phyloP scores from a whole-genome alignment of 2,329 filamentous ascomycete species.

The Xylaria sp. region DNA sequence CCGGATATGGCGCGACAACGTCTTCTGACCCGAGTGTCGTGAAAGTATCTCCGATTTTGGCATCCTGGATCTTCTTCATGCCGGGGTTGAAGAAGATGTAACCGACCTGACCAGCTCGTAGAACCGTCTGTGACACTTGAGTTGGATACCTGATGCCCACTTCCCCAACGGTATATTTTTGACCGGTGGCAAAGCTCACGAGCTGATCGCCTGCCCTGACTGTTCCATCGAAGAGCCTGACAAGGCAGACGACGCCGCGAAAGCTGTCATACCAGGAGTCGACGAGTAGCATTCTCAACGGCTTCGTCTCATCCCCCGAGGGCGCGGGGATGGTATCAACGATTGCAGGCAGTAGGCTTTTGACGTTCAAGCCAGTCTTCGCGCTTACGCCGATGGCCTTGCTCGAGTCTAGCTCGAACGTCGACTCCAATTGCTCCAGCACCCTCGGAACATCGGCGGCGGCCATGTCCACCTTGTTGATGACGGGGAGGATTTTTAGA shows the following conservation, averaged over 20 bases:
- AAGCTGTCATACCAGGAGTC: constrained; percentile 99
- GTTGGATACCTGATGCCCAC: constrained; percentile 96
- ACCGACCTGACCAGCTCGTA: constrained; percentile 93
- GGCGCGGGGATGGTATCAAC: constrained; percentile 87
- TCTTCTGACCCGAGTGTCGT: constrained; percentile 83
- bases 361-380: constrained; percentile 91
- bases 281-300: constrained; percentile 85
- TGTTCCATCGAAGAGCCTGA: constrained; percentile 89
- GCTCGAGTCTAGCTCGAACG: constrained; percentile 86
- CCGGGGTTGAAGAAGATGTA: constrained; percentile 98
- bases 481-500: constrained; percentile 84
- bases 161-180: constrained; percentile 93
- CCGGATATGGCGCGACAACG: constrained; percentile 81
- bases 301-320: constrained; percentile 75
- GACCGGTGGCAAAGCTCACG: constrained; percentile 86
- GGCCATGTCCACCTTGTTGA: constrained; percentile 96
- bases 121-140: constrained; percentile 79
- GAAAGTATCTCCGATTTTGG: constrained; percentile 95
- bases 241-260: constrained; percentile 89
- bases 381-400: constrained; percentile 81
- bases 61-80: constrained; percentile 96
- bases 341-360: constrained; percentile 82
- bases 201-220: constrained; percentile 85
- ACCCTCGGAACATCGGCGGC: constrained; percentile 89
- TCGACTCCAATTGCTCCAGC: constrained; percentile 83